Evolutionary conservation across 2,329 filamentous ascomycete genomes (phyloP).

Genomic region (Diaporthe citriasiana): DNA sequence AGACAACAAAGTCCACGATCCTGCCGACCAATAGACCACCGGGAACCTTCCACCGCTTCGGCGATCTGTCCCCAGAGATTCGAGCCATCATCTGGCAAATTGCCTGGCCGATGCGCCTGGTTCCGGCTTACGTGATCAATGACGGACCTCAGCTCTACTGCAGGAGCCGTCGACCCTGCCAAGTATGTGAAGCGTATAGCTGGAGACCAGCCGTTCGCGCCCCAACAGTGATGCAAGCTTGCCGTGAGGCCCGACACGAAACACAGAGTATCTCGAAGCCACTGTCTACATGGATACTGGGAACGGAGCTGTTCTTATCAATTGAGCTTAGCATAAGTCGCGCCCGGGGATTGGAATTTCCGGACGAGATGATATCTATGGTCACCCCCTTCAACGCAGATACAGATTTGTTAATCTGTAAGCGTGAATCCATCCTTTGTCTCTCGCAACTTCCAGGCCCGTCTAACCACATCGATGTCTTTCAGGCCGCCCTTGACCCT

Average conservation of each 20-base stretch:
- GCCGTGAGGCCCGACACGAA: not conserved
- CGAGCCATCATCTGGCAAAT: not conserved
- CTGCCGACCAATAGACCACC: not conserved
- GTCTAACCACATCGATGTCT: not conserved
- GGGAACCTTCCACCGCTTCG: not conserved
- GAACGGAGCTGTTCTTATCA: not conserved
- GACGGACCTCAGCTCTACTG: not conserved
- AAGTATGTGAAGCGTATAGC: not conserved
- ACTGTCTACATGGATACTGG: not conserved
- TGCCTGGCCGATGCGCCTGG: not conserved
- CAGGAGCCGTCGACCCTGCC: not conserved
- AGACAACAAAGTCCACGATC: not conserved
- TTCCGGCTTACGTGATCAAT: not conserved
- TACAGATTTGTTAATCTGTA: not conserved
- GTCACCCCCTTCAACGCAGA: not conserved
- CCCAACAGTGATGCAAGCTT: not conserved
- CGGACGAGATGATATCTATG: not conserved
- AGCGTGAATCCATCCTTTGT: rapidly evolving
- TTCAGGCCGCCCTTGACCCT: slow-evolving; percentile 7
- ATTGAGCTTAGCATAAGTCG: not conserved
- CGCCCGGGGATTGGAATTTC: not conserved
- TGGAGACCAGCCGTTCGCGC: no score
- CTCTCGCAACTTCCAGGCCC: not conserved
- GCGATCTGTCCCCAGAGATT: not conserved
- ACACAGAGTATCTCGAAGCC: not conserved